Evolutionary conservation across 2,329 filamentous ascomycete species (phyloP), one percentile per base, ranked within the genome.

Genomic region (Fusarium sterilihyphosum): DNA sequence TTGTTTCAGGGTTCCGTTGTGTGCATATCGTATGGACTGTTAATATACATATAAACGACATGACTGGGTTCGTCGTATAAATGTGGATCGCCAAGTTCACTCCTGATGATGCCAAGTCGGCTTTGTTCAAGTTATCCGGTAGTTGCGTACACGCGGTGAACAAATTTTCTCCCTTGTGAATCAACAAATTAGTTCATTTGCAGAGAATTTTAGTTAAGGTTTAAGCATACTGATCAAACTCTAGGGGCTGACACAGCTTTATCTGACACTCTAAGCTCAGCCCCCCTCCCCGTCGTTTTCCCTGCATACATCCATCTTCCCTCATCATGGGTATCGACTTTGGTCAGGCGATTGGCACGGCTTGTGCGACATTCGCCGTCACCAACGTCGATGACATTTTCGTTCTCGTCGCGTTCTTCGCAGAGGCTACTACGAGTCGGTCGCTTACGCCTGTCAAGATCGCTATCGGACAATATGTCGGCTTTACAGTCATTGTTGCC

Each of bases 61-160:
- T 68, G 54, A 68, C 64, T 68, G 64, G 65, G 65, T 54, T 68
- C 12, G 11, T 68, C 65, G 65, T 68, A 68, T 37, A 68, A 54
- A 37, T 62, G 65, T 68, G 65, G 65, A 61, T 33, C 65, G 65
- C 65, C 65, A 68, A 68, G 64, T 26, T 29, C 53, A 13, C 17
- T 68, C 46, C 18, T 52, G 40, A 53, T 26, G 29, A 52, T 52
- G 65, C 65, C 65, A 68, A 68, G 65, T 62, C 65, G 65, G 65
- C 65, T 67, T 31, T 47, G 20, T 29, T 33, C 43, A 33, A 24
- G 47, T 62, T 68, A 68, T 68, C 64, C 65, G 65, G 64, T 68
- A 62, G 40, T 60, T 60, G 33, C 50, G n/a, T 20, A 18, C 33
- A 60, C 57, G 43, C 43, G 57, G 57, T 60, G 37, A 67, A 67